phyloP scores from a whole-genome alignment of 2,329 filamentous ascomycete species.

The Bipolaris oryzae region DNA sequence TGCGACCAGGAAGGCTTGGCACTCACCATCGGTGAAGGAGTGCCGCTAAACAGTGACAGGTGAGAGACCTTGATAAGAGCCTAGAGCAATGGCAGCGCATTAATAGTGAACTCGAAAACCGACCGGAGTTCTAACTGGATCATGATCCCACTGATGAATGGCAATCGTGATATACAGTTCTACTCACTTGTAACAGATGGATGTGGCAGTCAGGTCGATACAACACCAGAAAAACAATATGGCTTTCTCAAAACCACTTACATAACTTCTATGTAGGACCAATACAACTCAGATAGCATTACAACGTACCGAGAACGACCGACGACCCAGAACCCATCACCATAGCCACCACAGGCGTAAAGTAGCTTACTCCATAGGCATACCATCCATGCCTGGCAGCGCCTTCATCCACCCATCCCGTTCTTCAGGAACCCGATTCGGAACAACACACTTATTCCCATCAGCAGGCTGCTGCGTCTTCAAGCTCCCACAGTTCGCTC shows the following conservation, averaged over 20 bases:
- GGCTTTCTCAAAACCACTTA: too few species aligned
- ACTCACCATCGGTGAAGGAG: neutral
- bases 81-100: too few species aligned
- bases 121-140: too few species aligned
- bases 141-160: too few species aligned
- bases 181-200: too few species aligned
- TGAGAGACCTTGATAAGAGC: neutral
- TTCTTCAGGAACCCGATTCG: slow-evolving; percentile 33
- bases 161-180: too few species aligned
- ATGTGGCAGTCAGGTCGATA: too few species aligned
- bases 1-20: neutral
- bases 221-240: too few species aligned
- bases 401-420: slow-evolving; percentile 29
- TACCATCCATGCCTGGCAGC: slow-evolving; percentile 26
- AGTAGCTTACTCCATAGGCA: slow-evolving; percentile 8
- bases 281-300: too few species aligned
- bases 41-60: neutral
- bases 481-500: slow-evolving; percentile 33
- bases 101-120: neutral
- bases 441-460: slow-evolving; percentile 32
- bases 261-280: too few species aligned
- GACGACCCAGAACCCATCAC: too few species aligned
- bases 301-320: too few species aligned
- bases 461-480: slow-evolving; percentile 32
- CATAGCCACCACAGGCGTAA: neutral